Evolutionary conservation across 345 rosid genomes (phyloP), one percentile per base, ranked within the genome.

Genomic region (Ailanthus altissimus): DNA sequence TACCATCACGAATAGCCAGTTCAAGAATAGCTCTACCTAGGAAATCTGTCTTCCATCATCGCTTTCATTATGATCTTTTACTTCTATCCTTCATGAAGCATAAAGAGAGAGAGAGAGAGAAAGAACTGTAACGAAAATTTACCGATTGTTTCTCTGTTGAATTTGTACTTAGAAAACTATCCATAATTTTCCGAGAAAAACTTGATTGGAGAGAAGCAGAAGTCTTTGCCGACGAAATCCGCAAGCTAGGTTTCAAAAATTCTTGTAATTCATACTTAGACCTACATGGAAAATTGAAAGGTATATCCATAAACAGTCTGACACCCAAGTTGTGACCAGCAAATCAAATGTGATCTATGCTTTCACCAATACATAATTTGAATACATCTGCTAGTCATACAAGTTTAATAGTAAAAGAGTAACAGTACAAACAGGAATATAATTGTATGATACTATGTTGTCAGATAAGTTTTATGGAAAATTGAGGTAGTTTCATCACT

Each of bases 181-280:
- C 92, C 56, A 89, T 62, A 58, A 90, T 77, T 81, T 86, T 92
- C 56, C 78, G 78, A 36, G 99, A 94, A 74, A 89, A 70, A 82
- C 81, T 87, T 73, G 92, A 72, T 78, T 86, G 83, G 51, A 86
- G 88, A 81, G 88, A 74, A 61, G 80, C 82, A 43, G 94, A 70
- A 58, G 59, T 62, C 72, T 84, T 85, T 66, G 75, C 89, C 0
- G 95, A 90, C 32, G 90, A 73, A 70, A 94, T 97, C 78, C 92
- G 89, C 82, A 97, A 90, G 81, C 96, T 92, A 72, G 98, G 94
- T 81, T 97, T 91, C 81, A 94, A 58, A 81, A 92, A 97, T 85
- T 92, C 94, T 88, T 97, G 98, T 67, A 78, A 88, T 91, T 94
- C 97, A 81, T 97, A 97, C 84, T 97, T 97, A 23, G 98, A 92